Percentiles rank a stretch among this genome's conserved stretches.
Evolutionary conservation across 192 early-diverging fungal genomes (phyloP).

Genomic region (Globomyces pollinis-pini): DNA sequence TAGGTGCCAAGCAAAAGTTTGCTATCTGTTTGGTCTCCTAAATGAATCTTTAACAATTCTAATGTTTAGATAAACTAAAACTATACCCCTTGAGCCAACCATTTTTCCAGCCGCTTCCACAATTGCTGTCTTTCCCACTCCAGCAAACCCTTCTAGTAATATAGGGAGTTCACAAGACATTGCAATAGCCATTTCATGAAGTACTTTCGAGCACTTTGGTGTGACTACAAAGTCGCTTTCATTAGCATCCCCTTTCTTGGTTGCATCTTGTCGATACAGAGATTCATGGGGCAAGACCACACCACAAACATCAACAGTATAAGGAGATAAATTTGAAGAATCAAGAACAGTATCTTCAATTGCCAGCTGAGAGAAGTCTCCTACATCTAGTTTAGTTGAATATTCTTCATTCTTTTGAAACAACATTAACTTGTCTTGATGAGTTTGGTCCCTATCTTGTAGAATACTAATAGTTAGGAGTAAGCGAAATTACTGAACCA

Average conservation of each 20-base stretch:
- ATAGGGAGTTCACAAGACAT: conserved; percentile 80
- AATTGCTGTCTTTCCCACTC: conserved; percentile 83
- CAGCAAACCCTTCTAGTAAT: conserved; percentile 75
- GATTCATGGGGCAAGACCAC: conserved; percentile 47
- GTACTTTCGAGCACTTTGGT: conserved; percentile 63
- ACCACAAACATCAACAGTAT: conserved; percentile 58
- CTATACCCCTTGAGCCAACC: conserved; percentile 53
- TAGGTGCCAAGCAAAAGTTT: conserved; percentile 95
- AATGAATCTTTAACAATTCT: conserved; percentile 85
- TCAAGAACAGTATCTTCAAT: too few relatives aligned
- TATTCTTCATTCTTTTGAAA: too few relatives aligned
- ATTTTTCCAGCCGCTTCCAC: conserved; percentile 78
- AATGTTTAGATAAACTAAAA: neutral
- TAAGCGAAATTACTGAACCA: too few relatives aligned
- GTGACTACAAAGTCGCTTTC: conserved; percentile 60
- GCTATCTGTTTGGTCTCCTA: conserved; percentile 93
- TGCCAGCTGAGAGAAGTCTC: too few relatives aligned
- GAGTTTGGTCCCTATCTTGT: too few relatives aligned
- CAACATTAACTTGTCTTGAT: too few relatives aligned
- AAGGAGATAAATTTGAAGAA: too few relatives aligned
- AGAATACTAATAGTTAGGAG: too few relatives aligned
- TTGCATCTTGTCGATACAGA: neutral
- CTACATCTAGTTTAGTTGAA: too few relatives aligned
- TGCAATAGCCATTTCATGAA: conserved; percentile 75
- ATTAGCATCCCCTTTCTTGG: neutral